These are phyloP conservation scores for Zoysia japonica DNA, from an alignment of 176 grass and related monocot genomes.

Conservation along the genomic window DNA sequence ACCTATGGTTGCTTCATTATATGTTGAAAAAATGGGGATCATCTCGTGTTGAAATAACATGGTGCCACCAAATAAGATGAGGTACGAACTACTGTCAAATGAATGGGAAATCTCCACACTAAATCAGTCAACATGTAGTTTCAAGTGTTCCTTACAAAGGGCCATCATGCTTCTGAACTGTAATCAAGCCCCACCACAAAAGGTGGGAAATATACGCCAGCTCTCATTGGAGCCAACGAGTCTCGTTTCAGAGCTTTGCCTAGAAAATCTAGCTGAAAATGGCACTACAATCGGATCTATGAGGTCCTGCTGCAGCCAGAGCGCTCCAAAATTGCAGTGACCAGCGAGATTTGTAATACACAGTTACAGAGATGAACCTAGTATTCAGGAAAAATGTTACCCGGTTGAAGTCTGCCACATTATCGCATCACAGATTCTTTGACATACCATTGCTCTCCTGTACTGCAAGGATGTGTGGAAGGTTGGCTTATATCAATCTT, in stretches of 20 bases:
- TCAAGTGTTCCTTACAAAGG: constrained; percentile 13
- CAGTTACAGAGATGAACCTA: background rate
- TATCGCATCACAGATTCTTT: constrained; percentile 90
- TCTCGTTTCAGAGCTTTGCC: background rate
- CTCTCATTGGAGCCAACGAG: background rate
- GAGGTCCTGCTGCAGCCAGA: constrained; percentile 13
- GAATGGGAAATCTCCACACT: background rate
- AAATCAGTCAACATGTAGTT: constrained; percentile 31
- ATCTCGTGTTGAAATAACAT: background rate
- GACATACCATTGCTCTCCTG: constrained; percentile 68
- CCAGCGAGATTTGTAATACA: constrained; percentile 11
- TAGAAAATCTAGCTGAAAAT: constrained; percentile 23
- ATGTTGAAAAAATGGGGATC: background rate
- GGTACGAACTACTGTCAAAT: constrained; percentile 18
- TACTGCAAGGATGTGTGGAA: constrained; percentile 47
- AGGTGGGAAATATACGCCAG: background rate
- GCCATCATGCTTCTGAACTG: constrained; percentile 6
- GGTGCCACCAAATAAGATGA: background rate
- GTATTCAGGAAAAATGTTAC: background rate
- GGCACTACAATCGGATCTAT: constrained; percentile 8
- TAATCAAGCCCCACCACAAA: background rate
- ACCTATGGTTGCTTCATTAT: too few relatives aligned
- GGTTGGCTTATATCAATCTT: constrained; percentile 32
- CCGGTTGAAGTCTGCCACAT: background rate
- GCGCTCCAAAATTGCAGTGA: constrained; percentile 40